Percentiles rank a stretch among this genome's conserved stretches.
phyloP scores from a whole-genome alignment of 1,284 basidiomycete species.

The Agroathelia rolfsii region DNA sequence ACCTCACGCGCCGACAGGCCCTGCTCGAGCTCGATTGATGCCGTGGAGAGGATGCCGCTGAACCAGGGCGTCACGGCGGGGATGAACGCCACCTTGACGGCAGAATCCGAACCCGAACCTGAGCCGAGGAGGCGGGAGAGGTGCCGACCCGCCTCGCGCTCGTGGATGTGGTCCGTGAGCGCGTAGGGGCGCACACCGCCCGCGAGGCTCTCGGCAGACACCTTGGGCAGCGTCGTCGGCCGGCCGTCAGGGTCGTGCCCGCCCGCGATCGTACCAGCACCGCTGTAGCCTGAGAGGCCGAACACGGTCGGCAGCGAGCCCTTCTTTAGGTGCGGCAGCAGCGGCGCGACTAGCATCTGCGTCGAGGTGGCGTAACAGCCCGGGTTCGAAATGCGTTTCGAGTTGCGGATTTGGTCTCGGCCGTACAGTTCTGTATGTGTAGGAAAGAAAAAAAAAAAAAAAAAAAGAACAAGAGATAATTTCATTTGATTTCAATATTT shows the following conservation, averaged over 20 bases:
- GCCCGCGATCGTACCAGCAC: slow-evolving; percentile 82
- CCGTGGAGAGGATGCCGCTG: slow-evolving; percentile 86
- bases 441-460: too few species aligned
- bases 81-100: slow-evolving; percentile 81
- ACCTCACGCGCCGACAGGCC: slow-evolving; percentile 65
- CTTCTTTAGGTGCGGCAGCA: slow-evolving; percentile 64
- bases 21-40: slow-evolving; percentile 69
- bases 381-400: slow-evolving; percentile 91
- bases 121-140: slow-evolving; percentile 57
- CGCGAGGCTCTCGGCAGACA: slow-evolving; percentile 65
- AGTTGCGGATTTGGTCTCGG: slow-evolving; percentile 54
- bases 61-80: slow-evolving; percentile 93
- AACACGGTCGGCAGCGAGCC: slow-evolving; percentile 79
- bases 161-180: slow-evolving; percentile 96
- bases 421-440: slow-evolving; percentile 91
- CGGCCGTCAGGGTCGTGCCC: slow-evolving; percentile 55
- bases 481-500: slow-evolving; percentile 22
- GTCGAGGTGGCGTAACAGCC: slow-evolving; percentile 95
- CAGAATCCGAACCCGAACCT: slow-evolving; percentile 14
- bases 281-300: slow-evolving; percentile 90
- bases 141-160: slow-evolving; percentile 85
- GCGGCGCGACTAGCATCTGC: slow-evolving; percentile 86
- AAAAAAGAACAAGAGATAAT: slow-evolving; percentile 22
- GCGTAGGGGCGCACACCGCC: slow-evolving; percentile 81
- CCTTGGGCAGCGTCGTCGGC: slow-evolving; percentile 75